Evolutionary conservation across 106 monocot genomes (phyloP).

Genomic region (Dendrobium chrysotoxum): DNA sequence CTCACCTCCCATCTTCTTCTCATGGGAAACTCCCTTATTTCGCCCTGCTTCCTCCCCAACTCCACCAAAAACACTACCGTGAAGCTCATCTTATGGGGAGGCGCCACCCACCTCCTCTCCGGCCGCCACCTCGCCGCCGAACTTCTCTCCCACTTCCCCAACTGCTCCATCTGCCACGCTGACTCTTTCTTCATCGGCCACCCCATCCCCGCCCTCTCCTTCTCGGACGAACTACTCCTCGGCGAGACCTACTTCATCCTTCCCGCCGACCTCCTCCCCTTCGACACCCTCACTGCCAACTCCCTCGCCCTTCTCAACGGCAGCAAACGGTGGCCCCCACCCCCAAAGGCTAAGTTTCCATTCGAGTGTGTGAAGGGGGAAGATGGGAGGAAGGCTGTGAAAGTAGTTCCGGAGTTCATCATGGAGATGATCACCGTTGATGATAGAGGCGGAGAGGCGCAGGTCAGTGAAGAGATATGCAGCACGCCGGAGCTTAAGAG

Average conservation of each 20-base stretch:
- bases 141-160: conserved; percentile 39
- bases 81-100: conserved; percentile 57
- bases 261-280: conserved; percentile 41
- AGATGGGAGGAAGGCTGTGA: conserved; percentile 41
- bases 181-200: conserved; percentile 70
- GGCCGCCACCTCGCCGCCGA: conserved; percentile 22
- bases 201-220: conserved; percentile 34
- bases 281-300: conserved; percentile 15
- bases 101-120: conserved; percentile 22
- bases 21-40: neutral
- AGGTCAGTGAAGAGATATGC: conserved; percentile 13
- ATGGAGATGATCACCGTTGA: neutral
- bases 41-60: neutral
- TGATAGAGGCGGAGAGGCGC: no score
- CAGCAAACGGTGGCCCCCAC: neutral
- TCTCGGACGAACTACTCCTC: conserved; percentile 34
- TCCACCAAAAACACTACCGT: neutral
- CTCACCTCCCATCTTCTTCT: no score
- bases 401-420: conserved; percentile 14
- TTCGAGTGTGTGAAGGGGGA: conserved; percentile 45
- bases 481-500: conserved; percentile 79
- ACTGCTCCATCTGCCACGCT: conserved; percentile 54
- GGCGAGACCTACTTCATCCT: conserved; percentile 73
- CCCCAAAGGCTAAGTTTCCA: conserved; percentile 11
- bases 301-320: conserved; percentile 14